Evolutionary conservation across 2,329 filamentous ascomycete species (phyloP), one percentile per base, ranked within the genome.

Genomic region (Stenocarpella maydis): DNA sequence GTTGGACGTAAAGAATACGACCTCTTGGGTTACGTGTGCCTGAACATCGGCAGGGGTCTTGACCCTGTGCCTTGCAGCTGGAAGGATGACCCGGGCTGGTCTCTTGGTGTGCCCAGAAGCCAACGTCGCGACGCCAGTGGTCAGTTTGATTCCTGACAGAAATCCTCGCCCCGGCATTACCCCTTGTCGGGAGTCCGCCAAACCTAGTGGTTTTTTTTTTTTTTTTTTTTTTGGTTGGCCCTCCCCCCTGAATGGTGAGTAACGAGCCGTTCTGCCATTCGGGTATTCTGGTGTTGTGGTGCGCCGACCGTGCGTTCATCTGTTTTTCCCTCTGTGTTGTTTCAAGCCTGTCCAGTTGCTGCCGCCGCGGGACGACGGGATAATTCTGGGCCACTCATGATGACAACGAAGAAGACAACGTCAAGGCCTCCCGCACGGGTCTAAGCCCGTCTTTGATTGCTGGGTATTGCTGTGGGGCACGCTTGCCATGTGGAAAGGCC

Each of bases 41-140:
- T 68, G 69, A 55, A 47, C 65, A 65, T 66, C 67, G 15, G 41
- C 69, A 71, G 61, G 67, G 68, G 61, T 66, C 14, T 10, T 3
- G 19, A n/a, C 55, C 39, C 70, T 65, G 72, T 72, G 70, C 72
- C 72, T 73, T 73, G 72, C 72, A 73, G 71, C 28, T 72, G 71
- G 58, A 64, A 68, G 67, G 65, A 71, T 67, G 66, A 69, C 55
- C 69, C 67, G 47, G 63, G 67, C 71, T 54, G 66, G 65, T 70
- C 61, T 43, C 67, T n/a, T 34, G 64, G 53, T 34, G 37, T 17
- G 41, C 41, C 58, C 19, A 47, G 28, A 26, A 37, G n/a, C 39
- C 58, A 39, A 64, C 39, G 66, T 31, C 55, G 39, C 31, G 55
- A 21, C 37, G 39, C 34, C 66, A 68, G 26, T 63, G 54, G 55